Evolutionary conservation across 495 filamentous ascomycete genomes (phyloP).

Genomic region (Trichoderma orchidacearum): DNA sequence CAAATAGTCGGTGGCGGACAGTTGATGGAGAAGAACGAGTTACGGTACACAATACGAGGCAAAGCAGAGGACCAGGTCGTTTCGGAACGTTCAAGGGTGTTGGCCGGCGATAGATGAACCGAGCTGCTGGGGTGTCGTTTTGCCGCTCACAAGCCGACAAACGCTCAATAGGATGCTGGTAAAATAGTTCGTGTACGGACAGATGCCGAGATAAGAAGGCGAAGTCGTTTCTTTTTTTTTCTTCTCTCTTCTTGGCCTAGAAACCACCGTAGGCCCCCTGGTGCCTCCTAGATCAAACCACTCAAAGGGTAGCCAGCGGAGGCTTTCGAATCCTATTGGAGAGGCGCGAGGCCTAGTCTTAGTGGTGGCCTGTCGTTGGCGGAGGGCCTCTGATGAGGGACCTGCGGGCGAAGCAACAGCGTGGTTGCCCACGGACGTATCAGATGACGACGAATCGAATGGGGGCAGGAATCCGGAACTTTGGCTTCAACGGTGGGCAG

Average conservation of each 20-base stretch:
- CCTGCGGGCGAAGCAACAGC: neutral
- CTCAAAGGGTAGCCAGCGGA: neutral
- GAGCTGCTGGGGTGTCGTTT: neutral
- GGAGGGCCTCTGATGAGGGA: too few species aligned
- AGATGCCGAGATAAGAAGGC: neutral
- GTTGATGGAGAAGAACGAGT: too few species aligned
- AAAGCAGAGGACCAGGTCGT: too few species aligned
- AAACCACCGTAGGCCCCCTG: neutral
- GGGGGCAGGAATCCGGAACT: neutral
- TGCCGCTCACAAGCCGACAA: neutral
- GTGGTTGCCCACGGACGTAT: neutral
- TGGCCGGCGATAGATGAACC: neutral
- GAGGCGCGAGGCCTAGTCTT: neutral
- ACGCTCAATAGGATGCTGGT: neutral
- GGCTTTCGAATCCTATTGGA: neutral
- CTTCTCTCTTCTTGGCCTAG: neutral
- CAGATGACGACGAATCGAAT: neutral
- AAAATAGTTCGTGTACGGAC: neutral
- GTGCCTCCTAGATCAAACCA: neutral
- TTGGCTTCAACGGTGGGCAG: neutral
- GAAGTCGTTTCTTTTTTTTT: neutral
- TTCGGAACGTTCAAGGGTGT: too few species aligned
- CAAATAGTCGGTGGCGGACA: too few species aligned
- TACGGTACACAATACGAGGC: too few species aligned
- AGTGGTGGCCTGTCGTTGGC: neutral